A percentile compares a stretch with the other conserved stretches of the same genome.
These are phyloP conservation scores for Heteromeles arbutifolia DNA, from an alignment of 306 rosid genomes.

Conservation along the genomic window DNA sequence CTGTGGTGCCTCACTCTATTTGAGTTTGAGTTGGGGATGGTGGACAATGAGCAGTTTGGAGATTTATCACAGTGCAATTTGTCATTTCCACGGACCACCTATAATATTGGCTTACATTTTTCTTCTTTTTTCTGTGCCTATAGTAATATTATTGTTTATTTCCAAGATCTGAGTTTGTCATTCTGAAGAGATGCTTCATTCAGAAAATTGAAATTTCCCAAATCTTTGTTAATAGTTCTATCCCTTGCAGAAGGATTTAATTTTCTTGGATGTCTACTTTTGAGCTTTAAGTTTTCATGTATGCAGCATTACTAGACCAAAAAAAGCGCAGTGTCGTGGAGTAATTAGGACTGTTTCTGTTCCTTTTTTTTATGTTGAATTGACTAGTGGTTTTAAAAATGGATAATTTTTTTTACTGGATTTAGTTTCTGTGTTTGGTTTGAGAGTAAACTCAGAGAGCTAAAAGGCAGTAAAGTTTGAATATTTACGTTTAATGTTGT, in stretches of 20 bases:
- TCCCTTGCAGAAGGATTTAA: too few relatives aligned
- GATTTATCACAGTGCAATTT: neutral
- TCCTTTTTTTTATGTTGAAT: too few relatives aligned
- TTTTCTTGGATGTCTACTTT: too few relatives aligned
- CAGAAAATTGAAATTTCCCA: neutral
- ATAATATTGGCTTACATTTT: neutral
- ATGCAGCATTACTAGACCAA: too few relatives aligned
- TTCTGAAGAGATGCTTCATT: neutral
- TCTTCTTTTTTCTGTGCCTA: neutral
- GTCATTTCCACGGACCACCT: neutral
- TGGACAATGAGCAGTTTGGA: neutral
- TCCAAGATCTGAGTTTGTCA: neutral
- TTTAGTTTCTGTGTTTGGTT: slow-evolving; percentile 2
- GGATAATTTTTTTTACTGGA: neutral
- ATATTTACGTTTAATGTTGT: slow-evolving; percentile 5
- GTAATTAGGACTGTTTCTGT: too few relatives aligned
- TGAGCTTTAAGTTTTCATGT: too few relatives aligned
- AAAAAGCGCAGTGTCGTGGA: too few relatives aligned
- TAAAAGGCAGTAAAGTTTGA: neutral
- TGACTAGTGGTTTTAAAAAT: neutral
- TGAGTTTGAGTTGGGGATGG: neutral
- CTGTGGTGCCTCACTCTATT: neutral
- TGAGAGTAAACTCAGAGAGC: slow-evolving; percentile 3
- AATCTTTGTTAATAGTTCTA: neutral
- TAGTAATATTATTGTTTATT: neutral